phyloP scores from a whole-genome alignment of 176 grass and related monocot species.

The Aechmea fasciata region DNA sequence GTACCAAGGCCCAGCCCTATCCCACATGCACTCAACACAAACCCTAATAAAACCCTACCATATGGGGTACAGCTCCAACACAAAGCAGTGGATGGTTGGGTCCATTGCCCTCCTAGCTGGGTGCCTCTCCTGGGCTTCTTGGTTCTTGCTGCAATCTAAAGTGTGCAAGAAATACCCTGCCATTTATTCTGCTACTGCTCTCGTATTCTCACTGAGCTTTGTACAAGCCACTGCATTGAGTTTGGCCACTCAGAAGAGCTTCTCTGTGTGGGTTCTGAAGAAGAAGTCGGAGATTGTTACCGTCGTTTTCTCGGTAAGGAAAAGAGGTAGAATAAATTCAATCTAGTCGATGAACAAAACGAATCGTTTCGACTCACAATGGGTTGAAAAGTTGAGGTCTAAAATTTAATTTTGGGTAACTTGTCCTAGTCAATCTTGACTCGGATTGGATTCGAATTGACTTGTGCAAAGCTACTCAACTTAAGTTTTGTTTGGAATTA shows the following conservation, averaged over 20 bases:
- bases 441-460: too few relatives aligned
- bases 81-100: slow-evolving; percentile 39
- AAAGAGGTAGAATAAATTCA: neutral
- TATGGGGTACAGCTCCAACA: neutral
- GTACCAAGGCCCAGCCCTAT: slow-evolving; percentile 48
- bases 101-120: slow-evolving; percentile 46
- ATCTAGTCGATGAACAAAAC: neutral
- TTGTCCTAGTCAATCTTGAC: too few relatives aligned
- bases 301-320: slow-evolving; percentile 52
- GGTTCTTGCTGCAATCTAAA: slow-evolving; percentile 60
- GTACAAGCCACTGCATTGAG: slow-evolving; percentile 42
- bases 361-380: too few relatives aligned
- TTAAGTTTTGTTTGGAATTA: too few relatives aligned
- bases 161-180: slow-evolving; percentile 51
- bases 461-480: too few relatives aligned
- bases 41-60: neutral
- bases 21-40: slow-evolving; percentile 4
- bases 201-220: slow-evolving; percentile 56
- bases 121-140: slow-evolving; percentile 34
- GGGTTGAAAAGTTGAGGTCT: too few relatives aligned
- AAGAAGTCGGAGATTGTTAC: slow-evolving; percentile 44
- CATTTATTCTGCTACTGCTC: slow-evolving; percentile 35
- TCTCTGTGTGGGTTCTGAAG: slow-evolving; percentile 35
- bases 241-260: slow-evolving; percentile 21
- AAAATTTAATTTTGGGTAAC: too few relatives aligned